A percentile compares a stretch with the other conserved stretches of the same genome.
Conservation (phyloP, 75 land plant species). For the Pinus tabuliformis region DNA sequence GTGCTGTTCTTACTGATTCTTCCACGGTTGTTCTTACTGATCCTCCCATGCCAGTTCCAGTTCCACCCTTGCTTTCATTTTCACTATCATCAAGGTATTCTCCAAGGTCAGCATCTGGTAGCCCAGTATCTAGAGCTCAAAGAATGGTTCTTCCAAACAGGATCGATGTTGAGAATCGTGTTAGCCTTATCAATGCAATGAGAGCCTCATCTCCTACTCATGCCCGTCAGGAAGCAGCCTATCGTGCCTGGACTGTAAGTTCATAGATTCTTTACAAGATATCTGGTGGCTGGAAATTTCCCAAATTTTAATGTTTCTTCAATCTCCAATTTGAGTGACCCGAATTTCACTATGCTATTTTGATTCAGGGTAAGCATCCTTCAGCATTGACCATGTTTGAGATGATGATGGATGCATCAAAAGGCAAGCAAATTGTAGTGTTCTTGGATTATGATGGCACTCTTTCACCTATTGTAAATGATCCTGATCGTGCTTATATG, state of each 20-base stretch:
- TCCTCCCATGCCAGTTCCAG: constrained; percentile 9
- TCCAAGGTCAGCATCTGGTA: constrained; percentile 1
- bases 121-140: too few species aligned
- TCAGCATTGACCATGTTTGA: constrained; percentile 58
- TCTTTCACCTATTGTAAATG: constrained; percentile 69
- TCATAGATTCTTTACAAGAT: background rate
- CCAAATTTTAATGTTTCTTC: background rate
- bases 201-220: background rate
- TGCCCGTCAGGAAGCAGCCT: background rate
- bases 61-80: background rate
- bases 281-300: background rate
- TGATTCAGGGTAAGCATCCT: constrained; percentile 58
- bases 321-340: background rate
- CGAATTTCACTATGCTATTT: background rate
- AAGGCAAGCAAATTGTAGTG: constrained; percentile 62
- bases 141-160: too few species aligned
- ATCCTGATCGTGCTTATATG: constrained; percentile 81
- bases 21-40: constrained; percentile 47
- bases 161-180: background rate
- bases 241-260: constrained; percentile 4
- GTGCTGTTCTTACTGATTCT: too few species aligned
- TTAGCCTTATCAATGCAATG: background rate
- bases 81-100: background rate
- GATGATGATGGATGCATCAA: constrained; percentile 30
- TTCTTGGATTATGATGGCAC: constrained; percentile 84